phyloP scores from a whole-genome alignment of 139 green algal genomes.

The Pleodorina starrii region DNA sequence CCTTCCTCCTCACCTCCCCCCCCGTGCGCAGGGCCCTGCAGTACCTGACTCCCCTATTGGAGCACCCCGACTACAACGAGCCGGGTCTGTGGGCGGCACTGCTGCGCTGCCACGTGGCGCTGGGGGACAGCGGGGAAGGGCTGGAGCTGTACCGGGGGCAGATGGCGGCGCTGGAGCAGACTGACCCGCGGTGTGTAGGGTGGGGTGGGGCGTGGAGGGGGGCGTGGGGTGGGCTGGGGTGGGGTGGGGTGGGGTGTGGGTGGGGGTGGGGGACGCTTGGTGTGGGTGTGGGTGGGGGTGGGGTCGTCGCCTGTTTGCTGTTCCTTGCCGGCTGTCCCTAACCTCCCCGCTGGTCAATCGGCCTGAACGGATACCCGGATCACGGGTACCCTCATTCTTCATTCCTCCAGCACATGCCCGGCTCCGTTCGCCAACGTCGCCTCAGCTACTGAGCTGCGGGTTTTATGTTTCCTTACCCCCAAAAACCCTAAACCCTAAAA shows the following conservation, averaged over 20 bases:
- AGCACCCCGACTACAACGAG: slow-evolving; percentile 57
- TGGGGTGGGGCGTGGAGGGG: neutral
- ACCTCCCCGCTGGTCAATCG: too few relatives aligned
- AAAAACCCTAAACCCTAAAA: too few relatives aligned
- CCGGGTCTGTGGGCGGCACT: slow-evolving; percentile 72
- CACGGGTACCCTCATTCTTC: too few relatives aligned
- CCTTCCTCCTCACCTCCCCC: too few relatives aligned
- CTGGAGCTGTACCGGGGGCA: slow-evolving; percentile 57
- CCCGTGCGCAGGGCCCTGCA: slow-evolving; percentile 44
- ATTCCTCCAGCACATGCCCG: neutral
- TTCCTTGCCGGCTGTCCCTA: too few relatives aligned
- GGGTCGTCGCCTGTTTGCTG: too few relatives aligned
- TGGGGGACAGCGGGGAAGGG: slow-evolving; percentile 37
- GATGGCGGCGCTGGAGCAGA: slow-evolving; percentile 2
- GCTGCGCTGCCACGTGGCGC: slow-evolving; percentile 63
- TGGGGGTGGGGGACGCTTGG: too few relatives aligned
- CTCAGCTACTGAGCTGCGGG: too few relatives aligned
- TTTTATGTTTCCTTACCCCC: too few relatives aligned
- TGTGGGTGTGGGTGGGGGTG: too few relatives aligned
- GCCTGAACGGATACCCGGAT: too few relatives aligned
- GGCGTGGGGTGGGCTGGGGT: neutral
- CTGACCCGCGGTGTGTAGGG: slow-evolving; percentile 42
- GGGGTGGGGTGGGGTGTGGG: neutral
- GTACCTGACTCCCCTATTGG: slow-evolving; percentile 41
- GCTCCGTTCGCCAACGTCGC: too few relatives aligned